These are phyloP conservation scores for Citrus australasica DNA, from an alignment of 345 rosid genomes.

Conservation along the genomic window DNA sequence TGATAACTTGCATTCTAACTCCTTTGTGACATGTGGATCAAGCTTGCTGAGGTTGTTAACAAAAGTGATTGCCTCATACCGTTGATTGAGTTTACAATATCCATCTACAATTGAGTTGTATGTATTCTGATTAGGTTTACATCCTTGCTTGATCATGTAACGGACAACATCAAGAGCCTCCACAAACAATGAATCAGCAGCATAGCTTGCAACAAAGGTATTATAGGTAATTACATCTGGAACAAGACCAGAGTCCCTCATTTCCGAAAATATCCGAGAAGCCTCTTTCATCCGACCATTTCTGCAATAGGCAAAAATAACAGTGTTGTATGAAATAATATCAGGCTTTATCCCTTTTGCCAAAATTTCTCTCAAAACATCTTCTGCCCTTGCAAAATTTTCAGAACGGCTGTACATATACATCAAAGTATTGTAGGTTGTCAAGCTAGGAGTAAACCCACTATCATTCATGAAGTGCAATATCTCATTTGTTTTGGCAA, in stretches of 20 bases:
- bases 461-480: slow-evolving; percentile 74
- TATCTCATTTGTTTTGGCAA: slow-evolving; percentile 61
- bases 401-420: slow-evolving; percentile 79
- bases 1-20: slow-evolving; percentile 49
- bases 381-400: slow-evolving; percentile 66
- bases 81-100: slow-evolving; percentile 63
- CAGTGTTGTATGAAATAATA: slow-evolving; percentile 82
- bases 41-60: slow-evolving; percentile 53
- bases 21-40: slow-evolving; percentile 56
- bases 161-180: slow-evolving; percentile 72
- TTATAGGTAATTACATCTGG: slow-evolving; percentile 89
- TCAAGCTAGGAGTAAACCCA: slow-evolving; percentile 71
- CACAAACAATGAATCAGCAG: slow-evolving; percentile 84
- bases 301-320: slow-evolving; percentile 80
- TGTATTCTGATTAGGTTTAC: slow-evolving; percentile 73
- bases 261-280: slow-evolving; percentile 65
- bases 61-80: slow-evolving; percentile 64
- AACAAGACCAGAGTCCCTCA: slow-evolving; percentile 57
- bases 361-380: slow-evolving; percentile 57
- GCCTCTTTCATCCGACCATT: slow-evolving; percentile 92
- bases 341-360: slow-evolving; percentile 84
- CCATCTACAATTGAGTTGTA: slow-evolving; percentile 85
- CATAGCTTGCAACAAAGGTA: slow-evolving; percentile 77
- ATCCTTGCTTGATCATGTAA: slow-evolving; percentile 74
- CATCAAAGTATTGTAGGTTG: slow-evolving; percentile 93